Base-by-base conservation (phyloP, 2,329 filamentous ascomycete genomes). In the Alternaria brassicicola region DNA sequence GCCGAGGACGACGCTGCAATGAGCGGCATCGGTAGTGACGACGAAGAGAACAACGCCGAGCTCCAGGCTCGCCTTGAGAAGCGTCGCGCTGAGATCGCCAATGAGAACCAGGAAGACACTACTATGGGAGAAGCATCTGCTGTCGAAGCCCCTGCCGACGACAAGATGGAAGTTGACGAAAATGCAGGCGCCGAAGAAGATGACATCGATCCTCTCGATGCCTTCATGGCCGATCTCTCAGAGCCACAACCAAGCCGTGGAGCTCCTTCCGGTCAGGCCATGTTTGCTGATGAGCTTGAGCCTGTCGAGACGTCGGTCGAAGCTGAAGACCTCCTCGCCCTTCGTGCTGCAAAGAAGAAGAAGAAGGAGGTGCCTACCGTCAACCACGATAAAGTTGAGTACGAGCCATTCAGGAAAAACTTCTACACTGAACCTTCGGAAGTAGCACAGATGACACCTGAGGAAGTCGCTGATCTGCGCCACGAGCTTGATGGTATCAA, bases 401-500 rank as follows among this genome's bases (percentile, higher is more conserved):
- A 98, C 68, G 86, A 93, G 67, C 86, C 90, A 3, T 93, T 99
- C 75, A 86, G 94, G 62, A 97, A 97, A 81, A 89, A 92, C 75
- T 99, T 99, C 78, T 99, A 97, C 84, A 89, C 90, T 9, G 93
- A 98, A 74, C 93, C 95, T 9, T 84, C 87, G 19, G 93, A 99
- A 76, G 80, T 98, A 62, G 85, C 88, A 48, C 86, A 90, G 42
- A 89, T 98, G 85, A 92, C 88, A 2, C 90, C 96, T 64, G 91
- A 90, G 55, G 93, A 98, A 68, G 86, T 96, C 54, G 86, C 88
- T 41, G 90, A 91, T 65, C 78, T 99, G 53, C 88, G 95, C 46
- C 80, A 94, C 58, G 93, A 98, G 75, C 83, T 99, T 28, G 95
- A 98, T 75, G 94, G 93, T 46, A 98, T 99, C 79, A 97, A 97